phyloP scores from a whole-genome alignment of 352 stramenopile genomes.

The Globisporangium cystogenes region DNA sequence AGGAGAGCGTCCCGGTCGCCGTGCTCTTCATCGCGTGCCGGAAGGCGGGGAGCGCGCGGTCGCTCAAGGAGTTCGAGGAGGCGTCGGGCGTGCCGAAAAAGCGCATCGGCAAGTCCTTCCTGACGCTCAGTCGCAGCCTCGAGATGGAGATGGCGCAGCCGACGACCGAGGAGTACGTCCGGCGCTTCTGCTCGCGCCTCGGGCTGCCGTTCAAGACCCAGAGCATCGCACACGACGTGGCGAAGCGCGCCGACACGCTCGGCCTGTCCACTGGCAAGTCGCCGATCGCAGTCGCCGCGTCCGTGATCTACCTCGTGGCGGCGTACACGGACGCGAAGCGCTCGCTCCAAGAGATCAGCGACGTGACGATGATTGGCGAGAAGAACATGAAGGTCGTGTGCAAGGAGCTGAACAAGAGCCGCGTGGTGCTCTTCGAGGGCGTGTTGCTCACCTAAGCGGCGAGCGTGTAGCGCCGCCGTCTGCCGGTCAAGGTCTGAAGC shows the following conservation, averaged over 20 bases:
- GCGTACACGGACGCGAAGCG: constrained; percentile 78
- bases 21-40: constrained; percentile 74
- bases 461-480: too few species aligned
- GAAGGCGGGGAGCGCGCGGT: constrained; percentile 55
- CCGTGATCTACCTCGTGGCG: constrained; percentile 78
- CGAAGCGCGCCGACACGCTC: constrained; percentile 63
- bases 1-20: constrained; percentile 58
- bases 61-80: constrained; percentile 73
- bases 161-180: constrained; percentile 71
- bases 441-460: constrained; percentile 44
- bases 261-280: constrained; percentile 66
- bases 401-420: constrained; percentile 86
- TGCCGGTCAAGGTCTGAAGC: too few species aligned
- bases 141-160: constrained; percentile 64
- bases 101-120: constrained; percentile 77
- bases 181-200: constrained; percentile 69
- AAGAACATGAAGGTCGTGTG: constrained; percentile 84
- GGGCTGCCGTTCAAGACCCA: constrained; percentile 73
- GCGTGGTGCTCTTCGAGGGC: constrained; percentile 69
- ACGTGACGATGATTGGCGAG: constrained; percentile 74
- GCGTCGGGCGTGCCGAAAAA: constrained; percentile 69
- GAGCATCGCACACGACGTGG: constrained; percentile 67
- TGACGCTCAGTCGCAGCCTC: constrained; percentile 46
- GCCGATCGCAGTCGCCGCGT: constrained; percentile 64
- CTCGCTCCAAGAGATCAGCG: constrained; percentile 76